Conservation (phyloP, 73 alveolate species). For the Paramecium octaurelia region DNA sequence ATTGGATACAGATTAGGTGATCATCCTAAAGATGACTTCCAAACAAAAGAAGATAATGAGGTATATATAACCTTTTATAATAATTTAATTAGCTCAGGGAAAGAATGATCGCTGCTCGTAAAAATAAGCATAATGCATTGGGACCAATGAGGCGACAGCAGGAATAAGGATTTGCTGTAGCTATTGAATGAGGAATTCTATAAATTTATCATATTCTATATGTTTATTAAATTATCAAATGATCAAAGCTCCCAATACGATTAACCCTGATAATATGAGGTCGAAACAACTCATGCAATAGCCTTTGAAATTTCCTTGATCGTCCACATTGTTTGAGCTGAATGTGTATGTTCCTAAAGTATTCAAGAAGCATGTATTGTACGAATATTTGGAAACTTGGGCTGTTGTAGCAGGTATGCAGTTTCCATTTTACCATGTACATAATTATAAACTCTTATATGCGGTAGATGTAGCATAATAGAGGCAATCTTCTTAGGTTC, state of each 20-base stretch:
- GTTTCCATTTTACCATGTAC: neutral
- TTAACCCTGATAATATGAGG: neutral
- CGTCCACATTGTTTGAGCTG: neutral
- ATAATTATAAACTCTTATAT: neutral
- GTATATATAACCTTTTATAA: neutral
- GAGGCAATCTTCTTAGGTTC: neutral
- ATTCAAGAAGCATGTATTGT: neutral
- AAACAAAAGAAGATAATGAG: conserved; percentile 36
- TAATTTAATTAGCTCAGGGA: neutral
- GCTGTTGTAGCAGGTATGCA: neutral
- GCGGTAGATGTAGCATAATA: neutral
- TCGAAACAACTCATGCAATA: neutral
- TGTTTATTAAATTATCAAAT: neutral
- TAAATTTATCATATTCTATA: neutral
- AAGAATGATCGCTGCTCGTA: conserved; percentile 3
- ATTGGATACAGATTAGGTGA: conserved; percentile 33
- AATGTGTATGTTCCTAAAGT: neutral
- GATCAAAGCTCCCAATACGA: neutral
- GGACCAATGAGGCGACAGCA: neutral
- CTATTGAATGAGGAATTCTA: neutral
- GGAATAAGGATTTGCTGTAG: neutral
- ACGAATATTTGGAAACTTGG: neutral
- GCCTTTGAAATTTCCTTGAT: neutral
- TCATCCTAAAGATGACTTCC: neutral
- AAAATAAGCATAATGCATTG: neutral